Percentiles rank a stretch among this genome's conserved stretches.
phyloP scores from a whole-genome alignment of 2,329 filamentous ascomycete species.

The Dactylellina parvicollis region DNA sequence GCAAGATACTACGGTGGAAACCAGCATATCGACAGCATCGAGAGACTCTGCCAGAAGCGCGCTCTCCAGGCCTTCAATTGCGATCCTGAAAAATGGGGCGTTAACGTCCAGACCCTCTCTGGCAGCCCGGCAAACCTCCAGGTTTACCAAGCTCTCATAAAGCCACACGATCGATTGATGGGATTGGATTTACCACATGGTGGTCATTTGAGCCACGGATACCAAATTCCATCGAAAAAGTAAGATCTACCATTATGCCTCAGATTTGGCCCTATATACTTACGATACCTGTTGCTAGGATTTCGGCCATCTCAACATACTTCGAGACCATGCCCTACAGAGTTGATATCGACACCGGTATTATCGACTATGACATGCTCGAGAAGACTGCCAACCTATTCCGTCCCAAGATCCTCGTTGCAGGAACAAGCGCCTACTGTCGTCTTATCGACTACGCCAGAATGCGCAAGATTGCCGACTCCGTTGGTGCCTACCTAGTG shows the following conservation, averaged over 20 bases:
- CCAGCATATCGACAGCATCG: slow-evolving; percentile 97
- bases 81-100: slow-evolving; percentile 90
- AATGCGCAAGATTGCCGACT: slow-evolving; percentile 95
- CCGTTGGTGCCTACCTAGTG: slow-evolving; percentile 90
- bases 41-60: slow-evolving; percentile 92
- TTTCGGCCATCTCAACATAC: slow-evolving; percentile 97
- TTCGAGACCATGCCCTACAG: slow-evolving; percentile 99
- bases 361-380: slow-evolving; percentile 96
- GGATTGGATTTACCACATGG: slow-evolving; percentile 93
- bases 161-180: slow-evolving; percentile 95
- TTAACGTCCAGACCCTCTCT: slow-evolving; percentile 95
- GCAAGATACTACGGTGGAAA: slow-evolving; percentile 99
- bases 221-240: slow-evolving; percentile 95
- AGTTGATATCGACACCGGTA: slow-evolving; percentile 85
- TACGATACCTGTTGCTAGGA: slow-evolving; percentile 66
- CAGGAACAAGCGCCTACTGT: slow-evolving; percentile 97
- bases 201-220: slow-evolving; percentile 94
- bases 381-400: slow-evolving; percentile 90
- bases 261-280: slow-evolving; percentile 29
- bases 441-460: slow-evolving; percentile 94
- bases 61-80: slow-evolving; percentile 91
- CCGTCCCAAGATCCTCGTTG: slow-evolving; percentile 94
- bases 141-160: slow-evolving; percentile 97
- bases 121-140: slow-evolving; percentile 96
- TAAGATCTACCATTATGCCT: slow-evolving; percentile 62